Percentiles rank a stretch among this genome's conserved stretches.
These are phyloP conservation scores for Tolypocladium tropicale DNA, from an alignment of 2,329 filamentous ascomycete genomes.

Conservation along the genomic window DNA sequence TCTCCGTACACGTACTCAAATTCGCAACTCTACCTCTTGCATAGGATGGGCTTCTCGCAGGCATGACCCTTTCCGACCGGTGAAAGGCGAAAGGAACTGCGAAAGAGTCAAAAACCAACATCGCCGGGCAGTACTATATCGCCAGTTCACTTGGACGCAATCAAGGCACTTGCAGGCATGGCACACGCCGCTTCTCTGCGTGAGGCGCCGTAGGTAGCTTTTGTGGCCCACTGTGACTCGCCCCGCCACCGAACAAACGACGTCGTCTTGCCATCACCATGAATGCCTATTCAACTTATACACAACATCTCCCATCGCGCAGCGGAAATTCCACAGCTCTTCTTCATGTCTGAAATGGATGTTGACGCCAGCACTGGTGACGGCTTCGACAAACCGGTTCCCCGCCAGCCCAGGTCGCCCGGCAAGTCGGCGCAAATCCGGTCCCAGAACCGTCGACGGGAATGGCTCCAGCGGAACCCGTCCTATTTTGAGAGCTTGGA, in stretches of 20 bases:
- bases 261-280: too few relatives aligned
- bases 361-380: neutral
- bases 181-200: too few relatives aligned
- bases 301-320: neutral
- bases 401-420: conserved; percentile 32
- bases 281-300: too few relatives aligned
- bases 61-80: too few relatives aligned
- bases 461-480: conserved; percentile 63
- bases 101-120: too few relatives aligned
- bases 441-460: conserved; percentile 66
- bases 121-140: too few relatives aligned
- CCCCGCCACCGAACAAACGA: neutral
- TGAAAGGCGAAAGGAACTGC: too few relatives aligned
- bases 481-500: conserved; percentile 55
- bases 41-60: too few relatives aligned
- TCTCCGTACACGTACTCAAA: too few relatives aligned
- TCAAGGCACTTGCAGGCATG: too few relatives aligned
- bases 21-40: too few relatives aligned
- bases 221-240: neutral
- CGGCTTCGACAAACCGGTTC: conserved; percentile 26
- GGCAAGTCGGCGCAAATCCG: conserved; percentile 36
- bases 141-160: too few relatives aligned
- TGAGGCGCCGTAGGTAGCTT: neutral
- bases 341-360: neutral
- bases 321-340: neutral